A percentile compares a stretch with the other conserved stretches of the same genome.
Conservation (phyloP, 345 rosid species). For the Gynandropsis gynandra region DNA sequence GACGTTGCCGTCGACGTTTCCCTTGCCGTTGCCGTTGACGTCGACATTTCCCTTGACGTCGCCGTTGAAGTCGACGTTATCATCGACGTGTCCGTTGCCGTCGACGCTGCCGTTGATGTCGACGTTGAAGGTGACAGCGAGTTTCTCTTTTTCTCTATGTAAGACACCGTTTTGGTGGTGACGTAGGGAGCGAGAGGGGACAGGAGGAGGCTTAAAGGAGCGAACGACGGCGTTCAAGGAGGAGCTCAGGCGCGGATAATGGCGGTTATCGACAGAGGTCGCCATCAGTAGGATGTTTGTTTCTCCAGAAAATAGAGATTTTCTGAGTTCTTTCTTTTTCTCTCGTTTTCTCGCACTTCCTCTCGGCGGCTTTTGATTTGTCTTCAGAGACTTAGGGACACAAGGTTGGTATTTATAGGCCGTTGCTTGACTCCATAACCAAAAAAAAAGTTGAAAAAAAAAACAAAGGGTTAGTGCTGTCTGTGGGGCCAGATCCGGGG, state of each 20-base stretch:
- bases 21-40: constrained; percentile 16
- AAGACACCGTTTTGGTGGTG: constrained; percentile 29
- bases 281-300: constrained; percentile 40
- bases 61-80: neutral
- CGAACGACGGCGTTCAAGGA: constrained; percentile 47
- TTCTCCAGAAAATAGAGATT: constrained; percentile 12
- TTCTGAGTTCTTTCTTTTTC: neutral
- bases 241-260: constrained; percentile 41
- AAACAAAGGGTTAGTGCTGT: constrained; percentile 11
- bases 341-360: neutral
- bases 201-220: constrained; percentile 35
- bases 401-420: constrained; percentile 25
- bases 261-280: constrained; percentile 76
- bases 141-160: neutral
- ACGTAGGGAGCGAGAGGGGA: constrained; percentile 29
- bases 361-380: neutral
- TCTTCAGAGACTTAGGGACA: neutral
- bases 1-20: constrained; percentile 20
- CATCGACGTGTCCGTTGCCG: constrained; percentile 26
- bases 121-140: no score
- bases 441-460: neutral
- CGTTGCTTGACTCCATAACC: constrained; percentile 6
- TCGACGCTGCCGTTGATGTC: constrained; percentile 1
- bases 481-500: constrained; percentile 13
- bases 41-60: neutral